These are phyloP conservation scores for Sarocladium oryzae DNA, from an alignment of 2,329 filamentous ascomycete genomes.

Conservation along the genomic window DNA sequence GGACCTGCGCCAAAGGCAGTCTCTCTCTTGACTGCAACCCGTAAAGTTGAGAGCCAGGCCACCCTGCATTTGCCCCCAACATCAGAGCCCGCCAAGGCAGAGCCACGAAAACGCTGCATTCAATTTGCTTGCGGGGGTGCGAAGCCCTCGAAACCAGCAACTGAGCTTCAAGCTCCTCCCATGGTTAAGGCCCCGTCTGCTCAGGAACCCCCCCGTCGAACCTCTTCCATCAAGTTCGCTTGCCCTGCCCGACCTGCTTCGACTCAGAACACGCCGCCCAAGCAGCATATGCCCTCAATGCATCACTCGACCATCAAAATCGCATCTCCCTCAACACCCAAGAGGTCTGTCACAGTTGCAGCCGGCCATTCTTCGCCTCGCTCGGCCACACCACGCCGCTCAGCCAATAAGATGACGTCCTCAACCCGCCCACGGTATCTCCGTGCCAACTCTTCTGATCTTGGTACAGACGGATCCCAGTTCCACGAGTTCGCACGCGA, in stretches of 20 bases:
- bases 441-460: constrained; percentile 42
- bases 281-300: constrained; percentile 13
- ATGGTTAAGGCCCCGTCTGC: constrained; percentile 26
- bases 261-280: constrained; percentile 32
- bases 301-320: constrained; percentile 13
- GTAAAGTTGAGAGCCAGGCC: neutral
- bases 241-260: constrained; percentile 52
- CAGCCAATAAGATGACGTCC: constrained; percentile 18
- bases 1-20: constrained; percentile 19
- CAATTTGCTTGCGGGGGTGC: constrained; percentile 77
- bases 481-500: constrained; percentile 94
- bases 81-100: constrained; percentile 16
- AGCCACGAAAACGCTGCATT: constrained; percentile 74
- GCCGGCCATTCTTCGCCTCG: constrained; percentile 19
- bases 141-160: constrained; percentile 42
- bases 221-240: constrained; percentile 66
- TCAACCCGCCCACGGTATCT: constrained; percentile 37
- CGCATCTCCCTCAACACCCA: constrained; percentile 13
- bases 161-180: constrained; percentile 30
- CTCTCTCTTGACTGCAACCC: constrained; percentile 18
- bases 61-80: neutral
- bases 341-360: constrained; percentile 19
- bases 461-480: constrained; percentile 49
- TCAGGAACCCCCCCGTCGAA: constrained; percentile 40
- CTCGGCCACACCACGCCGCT: constrained; percentile 11